Evolutionary conservation across 148 eudicot species (phyloP).

Genomic region (Salicornia ramosissima): DNA sequence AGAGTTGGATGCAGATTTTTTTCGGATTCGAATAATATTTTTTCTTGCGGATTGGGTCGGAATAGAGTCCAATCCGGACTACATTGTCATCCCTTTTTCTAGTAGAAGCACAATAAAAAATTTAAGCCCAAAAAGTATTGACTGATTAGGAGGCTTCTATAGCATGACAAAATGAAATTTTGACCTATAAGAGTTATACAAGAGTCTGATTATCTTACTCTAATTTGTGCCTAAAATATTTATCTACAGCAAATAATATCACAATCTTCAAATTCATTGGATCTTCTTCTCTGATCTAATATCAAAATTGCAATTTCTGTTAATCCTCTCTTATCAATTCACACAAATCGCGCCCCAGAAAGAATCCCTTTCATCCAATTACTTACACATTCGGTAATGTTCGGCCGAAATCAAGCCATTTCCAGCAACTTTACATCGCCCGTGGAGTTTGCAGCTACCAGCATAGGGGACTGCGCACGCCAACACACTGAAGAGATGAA

Average conservation of each 20-base stretch:
- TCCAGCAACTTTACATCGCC: conserved; percentile 86
- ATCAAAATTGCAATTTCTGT: conserved; percentile 31
- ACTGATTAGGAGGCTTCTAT: background rate
- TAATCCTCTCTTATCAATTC: conserved; percentile 11
- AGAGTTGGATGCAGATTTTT: too few species aligned
- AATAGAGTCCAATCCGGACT: too few species aligned
- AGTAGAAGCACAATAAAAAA: background rate
- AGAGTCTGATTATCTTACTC: conserved; percentile 18
- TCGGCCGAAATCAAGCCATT: conserved; percentile 44
- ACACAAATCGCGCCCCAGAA: conserved; percentile 3
- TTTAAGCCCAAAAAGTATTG: background rate
- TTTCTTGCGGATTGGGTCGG: too few species aligned
- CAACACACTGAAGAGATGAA: conserved; percentile 93
- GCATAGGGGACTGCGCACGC: conserved; percentile 78
- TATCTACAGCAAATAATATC: conserved; percentile 32
- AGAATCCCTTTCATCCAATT: background rate
- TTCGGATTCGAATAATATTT: too few species aligned
- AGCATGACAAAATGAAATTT: conserved; percentile 3
- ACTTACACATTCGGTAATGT: background rate
- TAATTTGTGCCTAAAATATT: conserved; percentile 17
- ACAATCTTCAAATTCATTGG: conserved; percentile 13
- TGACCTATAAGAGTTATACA: conserved; percentile 27
- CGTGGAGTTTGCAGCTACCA: conserved; percentile 89
- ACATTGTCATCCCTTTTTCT: too few species aligned
- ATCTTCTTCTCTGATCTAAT: conserved; percentile 17